Percentiles rank a stretch among this genome's conserved stretches.
Evolutionary conservation across 2,329 filamentous ascomycete species (phyloP).

Genomic region (Pleoardoris graminearum): DNA sequence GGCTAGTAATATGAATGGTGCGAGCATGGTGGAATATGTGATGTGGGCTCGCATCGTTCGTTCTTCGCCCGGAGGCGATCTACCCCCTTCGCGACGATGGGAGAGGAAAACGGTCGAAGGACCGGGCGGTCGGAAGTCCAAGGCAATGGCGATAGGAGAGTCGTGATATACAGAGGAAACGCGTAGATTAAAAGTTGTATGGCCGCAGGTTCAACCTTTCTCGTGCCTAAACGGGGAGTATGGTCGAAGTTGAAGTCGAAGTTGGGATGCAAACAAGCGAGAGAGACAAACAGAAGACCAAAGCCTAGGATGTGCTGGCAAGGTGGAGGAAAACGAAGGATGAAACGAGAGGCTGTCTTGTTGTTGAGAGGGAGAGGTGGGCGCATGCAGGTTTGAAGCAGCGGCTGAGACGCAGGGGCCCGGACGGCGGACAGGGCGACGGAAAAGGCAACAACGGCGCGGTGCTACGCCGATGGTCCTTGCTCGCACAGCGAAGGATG

Average conservation of each 20-base stretch:
- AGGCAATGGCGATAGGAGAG: constrained; percentile 9
- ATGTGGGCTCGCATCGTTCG: constrained; percentile 39
- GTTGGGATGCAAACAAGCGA: constrained; percentile 14
- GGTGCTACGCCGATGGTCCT: constrained; percentile 20
- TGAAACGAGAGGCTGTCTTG: constrained; percentile 43
- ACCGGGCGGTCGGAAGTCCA: not conserved
- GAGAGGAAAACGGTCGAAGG: constrained; percentile 13
- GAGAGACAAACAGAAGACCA: constrained; percentile 18
- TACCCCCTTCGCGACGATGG: constrained; percentile 6
- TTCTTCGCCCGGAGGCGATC: constrained; percentile 37
- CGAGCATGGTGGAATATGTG: constrained; percentile 44
- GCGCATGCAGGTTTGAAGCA: constrained; percentile 31
- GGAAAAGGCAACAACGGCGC: constrained; percentile 26
- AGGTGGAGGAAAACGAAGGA: constrained; percentile 22
- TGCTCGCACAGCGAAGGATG: constrained; percentile 22
- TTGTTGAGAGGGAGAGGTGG: constrained; percentile 24
- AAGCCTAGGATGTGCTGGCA: constrained; percentile 9
- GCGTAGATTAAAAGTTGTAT: constrained; percentile 32
- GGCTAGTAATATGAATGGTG: constrained; percentile 43
- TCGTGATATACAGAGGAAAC: constrained; percentile 18
- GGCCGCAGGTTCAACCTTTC: constrained; percentile 44
- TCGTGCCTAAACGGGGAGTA: constrained; percentile 26
- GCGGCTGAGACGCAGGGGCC: constrained; percentile 30
- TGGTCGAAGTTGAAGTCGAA: constrained; percentile 13
- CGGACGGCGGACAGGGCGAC: constrained; percentile 23